A percentile compares a stretch with the other conserved stretches of the same genome.
Evolutionary conservation across 192 early-diverging fungal species (phyloP).

Genomic region (Mortierella alpina): DNA sequence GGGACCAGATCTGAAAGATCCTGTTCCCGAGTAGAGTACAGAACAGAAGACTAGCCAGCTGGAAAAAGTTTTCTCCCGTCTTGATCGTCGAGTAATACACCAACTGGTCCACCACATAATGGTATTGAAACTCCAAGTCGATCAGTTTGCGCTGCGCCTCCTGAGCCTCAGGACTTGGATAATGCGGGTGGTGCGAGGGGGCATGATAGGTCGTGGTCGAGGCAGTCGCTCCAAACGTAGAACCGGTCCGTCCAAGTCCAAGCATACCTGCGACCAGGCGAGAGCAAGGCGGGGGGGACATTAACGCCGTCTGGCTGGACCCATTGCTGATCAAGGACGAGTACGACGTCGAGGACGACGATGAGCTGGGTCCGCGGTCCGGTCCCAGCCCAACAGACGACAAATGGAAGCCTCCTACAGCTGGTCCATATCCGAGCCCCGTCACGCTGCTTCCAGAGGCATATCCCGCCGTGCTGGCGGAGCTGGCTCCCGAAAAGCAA

Average conservation of each 20-base stretch:
- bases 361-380: slow-evolving; percentile 11
- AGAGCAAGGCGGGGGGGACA: slow-evolving; percentile 1
- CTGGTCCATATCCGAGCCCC: neutral
- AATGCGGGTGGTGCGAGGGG: slow-evolving; percentile 49
- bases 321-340: neutral
- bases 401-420: neutral
- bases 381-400: slow-evolving; percentile 25
- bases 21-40: slow-evolving; percentile 60
- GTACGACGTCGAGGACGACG: too few species aligned
- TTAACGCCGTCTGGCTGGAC: neutral
- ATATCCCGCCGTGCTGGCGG: neutral
- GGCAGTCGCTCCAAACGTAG: neutral
- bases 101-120: slow-evolving; percentile 81
- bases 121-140: slow-evolving; percentile 74
- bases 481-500: neutral
- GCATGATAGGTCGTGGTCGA: neutral
- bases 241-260: slow-evolving; percentile 27
- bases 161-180: slow-evolving; percentile 32
- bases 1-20: slow-evolving; percentile 64
- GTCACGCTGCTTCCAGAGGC: neutral
- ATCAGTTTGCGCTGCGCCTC: slow-evolving; percentile 55
- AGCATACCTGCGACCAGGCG: slow-evolving; percentile 45
- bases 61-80: slow-evolving; percentile 75
- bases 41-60: slow-evolving; percentile 75
- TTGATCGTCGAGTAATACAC: slow-evolving; percentile 83